Conservation (phyloP, 2,329 filamentous ascomycete species). For the Colletotrichum tofieldiae region DNA sequence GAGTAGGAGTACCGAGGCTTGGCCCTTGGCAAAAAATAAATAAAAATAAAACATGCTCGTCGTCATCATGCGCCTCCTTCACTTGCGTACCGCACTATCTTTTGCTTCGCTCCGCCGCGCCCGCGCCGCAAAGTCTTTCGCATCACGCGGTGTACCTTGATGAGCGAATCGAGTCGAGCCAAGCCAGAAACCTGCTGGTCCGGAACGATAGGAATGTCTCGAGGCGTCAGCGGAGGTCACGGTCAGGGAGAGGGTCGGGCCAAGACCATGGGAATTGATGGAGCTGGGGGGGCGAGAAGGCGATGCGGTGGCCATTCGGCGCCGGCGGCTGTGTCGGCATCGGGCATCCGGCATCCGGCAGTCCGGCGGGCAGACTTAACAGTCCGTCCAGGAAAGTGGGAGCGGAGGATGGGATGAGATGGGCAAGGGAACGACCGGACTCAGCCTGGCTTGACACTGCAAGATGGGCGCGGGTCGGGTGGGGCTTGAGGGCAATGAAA, state of each 20-base stretch:
- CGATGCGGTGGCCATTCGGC: conserved; percentile 15
- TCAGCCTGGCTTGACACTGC: not conserved
- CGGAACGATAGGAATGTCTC: not conserved
- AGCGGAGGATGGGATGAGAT: not conserved
- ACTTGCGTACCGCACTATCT: not conserved
- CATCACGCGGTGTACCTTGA: conserved; percentile 5
- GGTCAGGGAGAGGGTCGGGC: not conserved
- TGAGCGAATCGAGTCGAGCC: conserved; percentile 5
- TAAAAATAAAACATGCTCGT: not conserved
- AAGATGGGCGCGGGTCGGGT: not conserved
- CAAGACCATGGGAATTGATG: not conserved
- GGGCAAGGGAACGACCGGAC: not conserved
- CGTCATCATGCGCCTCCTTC: not conserved
- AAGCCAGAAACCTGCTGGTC: not conserved
- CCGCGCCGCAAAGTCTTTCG: not conserved
- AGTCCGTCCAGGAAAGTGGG: conserved; percentile 36
- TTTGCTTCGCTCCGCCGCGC: conserved; percentile 5
- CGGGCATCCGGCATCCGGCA: conserved; percentile 27
- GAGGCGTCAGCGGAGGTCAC: not conserved
- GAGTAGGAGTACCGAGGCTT: not conserved
- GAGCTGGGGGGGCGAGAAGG: not conserved
- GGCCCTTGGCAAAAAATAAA: conserved; percentile 15
- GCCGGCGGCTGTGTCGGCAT: conserved; percentile 34
- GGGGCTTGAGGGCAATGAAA: not conserved
- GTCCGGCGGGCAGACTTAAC: conserved; percentile 17